phyloP scores from a whole-genome alignment of 2,329 filamentous ascomycete genomes.

The Graphilbum ipis-grandicollis region DNA sequence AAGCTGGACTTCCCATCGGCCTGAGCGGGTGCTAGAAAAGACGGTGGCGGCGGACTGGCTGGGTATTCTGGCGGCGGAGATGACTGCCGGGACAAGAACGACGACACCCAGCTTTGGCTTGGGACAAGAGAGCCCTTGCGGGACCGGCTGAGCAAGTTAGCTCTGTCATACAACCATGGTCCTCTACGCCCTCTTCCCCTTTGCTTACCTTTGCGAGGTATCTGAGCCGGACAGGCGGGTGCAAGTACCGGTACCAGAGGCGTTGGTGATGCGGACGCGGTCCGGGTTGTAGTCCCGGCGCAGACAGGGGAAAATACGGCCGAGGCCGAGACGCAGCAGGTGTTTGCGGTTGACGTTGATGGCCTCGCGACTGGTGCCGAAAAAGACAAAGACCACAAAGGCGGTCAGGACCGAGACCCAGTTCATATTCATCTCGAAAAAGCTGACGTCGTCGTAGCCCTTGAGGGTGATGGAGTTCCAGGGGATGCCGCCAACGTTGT shows the following conservation, averaged over 20 bases:
- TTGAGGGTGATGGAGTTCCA: constrained; percentile 31
- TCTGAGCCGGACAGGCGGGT: neutral
- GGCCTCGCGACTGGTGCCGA: constrained; percentile 37
- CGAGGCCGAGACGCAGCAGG: constrained; percentile 23
- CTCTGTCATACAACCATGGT: neutral
- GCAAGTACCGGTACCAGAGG: neutral
- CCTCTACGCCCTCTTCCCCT: too few relatives aligned
- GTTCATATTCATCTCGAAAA: constrained; percentile 23
- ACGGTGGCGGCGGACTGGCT: too few relatives aligned
- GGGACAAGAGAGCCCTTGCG: constrained; percentile 4
- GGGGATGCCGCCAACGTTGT: constrained; percentile 16
- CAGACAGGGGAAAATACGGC: constrained; percentile 24
- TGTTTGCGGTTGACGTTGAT: constrained; percentile 27
- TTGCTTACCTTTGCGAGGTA: neutral
- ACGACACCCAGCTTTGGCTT: neutral
- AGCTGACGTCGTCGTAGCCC: constrained; percentile 21
- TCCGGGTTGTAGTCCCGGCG: constrained; percentile 14
- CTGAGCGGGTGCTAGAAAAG: too few relatives aligned
- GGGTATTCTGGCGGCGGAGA: too few relatives aligned
- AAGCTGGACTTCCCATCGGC: too few relatives aligned
- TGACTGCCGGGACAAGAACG: too few relatives aligned
- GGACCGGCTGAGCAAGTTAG: neutral
- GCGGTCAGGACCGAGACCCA: constrained; percentile 31
- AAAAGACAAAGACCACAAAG: constrained; percentile 33
- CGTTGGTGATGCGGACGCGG: constrained; percentile 3